Evolutionary conservation across 1,284 basidiomycete species (phyloP).

Genomic region (Ganoderma sp.): DNA sequence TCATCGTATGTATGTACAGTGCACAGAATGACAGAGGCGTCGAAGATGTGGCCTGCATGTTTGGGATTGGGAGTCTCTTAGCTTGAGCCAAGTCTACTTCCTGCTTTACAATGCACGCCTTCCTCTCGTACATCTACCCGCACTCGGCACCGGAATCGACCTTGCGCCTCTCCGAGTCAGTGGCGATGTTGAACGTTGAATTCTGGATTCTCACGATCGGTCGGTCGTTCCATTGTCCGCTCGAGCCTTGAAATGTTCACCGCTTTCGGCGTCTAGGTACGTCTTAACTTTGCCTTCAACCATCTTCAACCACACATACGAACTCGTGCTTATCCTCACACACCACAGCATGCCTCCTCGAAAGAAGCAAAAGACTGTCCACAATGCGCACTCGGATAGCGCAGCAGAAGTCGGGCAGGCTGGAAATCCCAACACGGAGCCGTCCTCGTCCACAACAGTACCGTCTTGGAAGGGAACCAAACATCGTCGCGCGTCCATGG

Average conservation of each 20-base stretch:
- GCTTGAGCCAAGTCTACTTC: no score
- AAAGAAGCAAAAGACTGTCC: constrained; percentile 1
- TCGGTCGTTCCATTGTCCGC: no score
- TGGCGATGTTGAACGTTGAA: neutral
- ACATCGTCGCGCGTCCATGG: neutral
- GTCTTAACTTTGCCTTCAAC: neutral
- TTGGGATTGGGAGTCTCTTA: neutral
- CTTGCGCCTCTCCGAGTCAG: no score
- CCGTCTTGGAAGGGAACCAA: neutral
- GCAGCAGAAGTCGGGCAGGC: neutral
- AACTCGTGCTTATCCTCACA: neutral
- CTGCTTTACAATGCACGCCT: no score
- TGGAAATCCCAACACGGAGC: neutral
- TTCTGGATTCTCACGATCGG: neutral
- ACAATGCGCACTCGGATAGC: neutral
- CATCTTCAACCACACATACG: neutral
- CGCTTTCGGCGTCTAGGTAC: neutral
- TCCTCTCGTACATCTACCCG: no score
- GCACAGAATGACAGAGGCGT: no score
- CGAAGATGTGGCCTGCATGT: neutral
- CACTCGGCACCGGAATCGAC: no score
- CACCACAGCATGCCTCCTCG: neutral
- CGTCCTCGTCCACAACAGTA: neutral
- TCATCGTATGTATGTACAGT: no score
- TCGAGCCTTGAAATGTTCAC: neutral